Conservation (phyloP, 1,139 yeast genomes). For the Scheffersomyces segobiensis region DNA sequence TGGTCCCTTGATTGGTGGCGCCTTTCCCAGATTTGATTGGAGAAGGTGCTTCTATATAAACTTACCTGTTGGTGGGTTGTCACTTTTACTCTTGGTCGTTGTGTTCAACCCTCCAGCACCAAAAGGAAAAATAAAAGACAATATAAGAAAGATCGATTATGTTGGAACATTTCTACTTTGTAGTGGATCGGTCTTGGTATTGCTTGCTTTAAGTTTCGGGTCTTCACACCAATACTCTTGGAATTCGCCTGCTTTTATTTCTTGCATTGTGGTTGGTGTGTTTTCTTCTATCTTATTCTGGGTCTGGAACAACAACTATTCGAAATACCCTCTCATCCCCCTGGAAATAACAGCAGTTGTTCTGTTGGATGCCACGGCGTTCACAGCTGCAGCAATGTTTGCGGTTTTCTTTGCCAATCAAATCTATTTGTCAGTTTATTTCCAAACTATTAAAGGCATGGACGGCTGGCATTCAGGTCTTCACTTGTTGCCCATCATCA, state of each 20-base stretch:
- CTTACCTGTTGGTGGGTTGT: constrained; percentile 40
- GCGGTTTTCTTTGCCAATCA: constrained; percentile 8
- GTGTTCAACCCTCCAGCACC: constrained; percentile 58
- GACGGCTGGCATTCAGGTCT: constrained; percentile 41
- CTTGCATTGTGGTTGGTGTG: constrained; percentile 56
- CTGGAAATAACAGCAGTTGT: constrained; percentile 34
- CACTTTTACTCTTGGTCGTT: constrained; percentile 27
- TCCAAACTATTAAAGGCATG: constrained; percentile 35
- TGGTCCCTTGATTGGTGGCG: constrained; percentile 20
- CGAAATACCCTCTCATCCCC: constrained; percentile 51
- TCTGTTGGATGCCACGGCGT: constrained; percentile 7
- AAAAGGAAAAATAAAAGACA: constrained; percentile 36
- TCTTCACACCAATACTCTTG: constrained; percentile 40
- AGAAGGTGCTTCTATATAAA: constrained; percentile 26
- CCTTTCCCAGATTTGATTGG: constrained; percentile 13
- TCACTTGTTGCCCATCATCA: constrained; percentile 37
- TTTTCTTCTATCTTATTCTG: constrained; percentile 36
- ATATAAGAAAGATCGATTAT: constrained; percentile 46
- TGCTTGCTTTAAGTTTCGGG: constrained; percentile 55
- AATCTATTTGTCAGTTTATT: constrained; percentile 26
- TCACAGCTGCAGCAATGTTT: constrained; percentile 7
- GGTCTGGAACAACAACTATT: constrained; percentile 48
- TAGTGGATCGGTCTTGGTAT: constrained; percentile 41
- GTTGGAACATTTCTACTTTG: constrained; percentile 44
- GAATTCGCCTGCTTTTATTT: constrained; percentile 57